A percentile compares a stretch with the other conserved stretches of the same genome.
These are phyloP conservation scores for Gossypium aridum DNA, from an alignment of 441 rosid species.

Conservation along the genomic window DNA sequence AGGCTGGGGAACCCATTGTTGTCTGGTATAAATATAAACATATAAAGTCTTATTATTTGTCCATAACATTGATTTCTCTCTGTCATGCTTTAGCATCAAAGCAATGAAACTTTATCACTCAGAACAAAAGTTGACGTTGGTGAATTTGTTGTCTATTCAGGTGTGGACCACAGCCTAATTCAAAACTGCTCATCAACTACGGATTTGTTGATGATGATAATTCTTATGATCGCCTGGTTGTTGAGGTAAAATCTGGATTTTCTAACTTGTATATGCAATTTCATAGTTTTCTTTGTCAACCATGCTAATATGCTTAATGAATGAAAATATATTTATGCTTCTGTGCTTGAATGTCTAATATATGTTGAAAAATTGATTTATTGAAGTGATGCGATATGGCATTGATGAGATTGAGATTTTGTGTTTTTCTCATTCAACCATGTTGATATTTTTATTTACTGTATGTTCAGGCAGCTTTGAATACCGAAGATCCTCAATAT, in stretches of 20 bases:
- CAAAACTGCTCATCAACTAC: slow-evolving; percentile 86
- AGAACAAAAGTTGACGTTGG: slow-evolving; percentile 9
- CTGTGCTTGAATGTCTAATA: not conserved
- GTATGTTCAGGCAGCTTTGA: slow-evolving; percentile 76
- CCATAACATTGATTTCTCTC: slow-evolving; percentile 12
- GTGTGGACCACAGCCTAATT: slow-evolving; percentile 98
- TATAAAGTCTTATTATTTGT: slow-evolving; percentile 9
- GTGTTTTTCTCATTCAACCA: not conserved
- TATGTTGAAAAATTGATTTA: not conserved
- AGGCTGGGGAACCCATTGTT: slow-evolving; percentile 82
- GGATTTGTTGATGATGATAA: slow-evolving; percentile 96
- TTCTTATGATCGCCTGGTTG: slow-evolving; percentile 63
- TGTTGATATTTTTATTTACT: not conserved
- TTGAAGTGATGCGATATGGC: not conserved
- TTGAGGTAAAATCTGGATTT: slow-evolving; percentile 45
- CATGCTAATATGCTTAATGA: no score
- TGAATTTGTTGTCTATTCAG: slow-evolving; percentile 29
- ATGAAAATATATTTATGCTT: no score
- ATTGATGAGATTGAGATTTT: not conserved
- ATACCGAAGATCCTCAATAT: slow-evolving; percentile 91
- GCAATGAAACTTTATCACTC: no score
- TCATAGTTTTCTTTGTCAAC: slow-evolving; percentile 1
- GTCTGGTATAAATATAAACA: slow-evolving; percentile 67
- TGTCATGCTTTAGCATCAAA: slow-evolving; percentile 15
- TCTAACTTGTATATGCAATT: slow-evolving; percentile 7